phyloP scores from a whole-genome alignment of 2,329 filamentous ascomycete species.

The Lizonia empirigonia region DNA sequence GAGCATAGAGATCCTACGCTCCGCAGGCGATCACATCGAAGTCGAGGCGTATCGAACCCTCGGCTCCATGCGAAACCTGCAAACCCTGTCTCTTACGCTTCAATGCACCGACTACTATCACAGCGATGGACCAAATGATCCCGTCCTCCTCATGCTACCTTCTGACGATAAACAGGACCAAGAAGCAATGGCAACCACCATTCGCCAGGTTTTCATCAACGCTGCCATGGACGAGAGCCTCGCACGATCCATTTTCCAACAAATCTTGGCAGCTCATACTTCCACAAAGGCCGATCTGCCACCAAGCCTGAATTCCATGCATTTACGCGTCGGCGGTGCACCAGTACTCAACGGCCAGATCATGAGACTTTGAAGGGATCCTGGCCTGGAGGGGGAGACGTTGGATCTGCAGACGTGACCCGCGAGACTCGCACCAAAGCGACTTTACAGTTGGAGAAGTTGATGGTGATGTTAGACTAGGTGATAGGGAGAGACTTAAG shows the following conservation, averaged over 20 bases:
- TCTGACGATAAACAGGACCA: too few relatives aligned
- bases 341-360: too few relatives aligned
- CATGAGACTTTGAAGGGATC: too few relatives aligned
- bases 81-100: background rate
- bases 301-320: too few relatives aligned
- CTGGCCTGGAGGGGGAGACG: background rate
- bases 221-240: background rate
- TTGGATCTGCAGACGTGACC: background rate
- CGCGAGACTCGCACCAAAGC: background rate
- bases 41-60: background rate
- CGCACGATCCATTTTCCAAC: background rate
- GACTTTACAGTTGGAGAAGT: background rate
- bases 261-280: background rate
- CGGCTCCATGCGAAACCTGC: constrained; percentile 1
- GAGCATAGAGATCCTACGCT: background rate
- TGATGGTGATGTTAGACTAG: too few relatives aligned
- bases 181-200: background rate
- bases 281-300: too few relatives aligned
- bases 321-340: too few relatives aligned
- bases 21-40: background rate
- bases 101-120: background rate
- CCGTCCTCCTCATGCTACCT: too few relatives aligned
- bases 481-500: too few relatives aligned
- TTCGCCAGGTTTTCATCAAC: background rate
- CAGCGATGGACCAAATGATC: too few relatives aligned